phyloP scores from a whole-genome alignment of 805 yeast species.

The Schizosaccharomyces octosporus region DNA sequence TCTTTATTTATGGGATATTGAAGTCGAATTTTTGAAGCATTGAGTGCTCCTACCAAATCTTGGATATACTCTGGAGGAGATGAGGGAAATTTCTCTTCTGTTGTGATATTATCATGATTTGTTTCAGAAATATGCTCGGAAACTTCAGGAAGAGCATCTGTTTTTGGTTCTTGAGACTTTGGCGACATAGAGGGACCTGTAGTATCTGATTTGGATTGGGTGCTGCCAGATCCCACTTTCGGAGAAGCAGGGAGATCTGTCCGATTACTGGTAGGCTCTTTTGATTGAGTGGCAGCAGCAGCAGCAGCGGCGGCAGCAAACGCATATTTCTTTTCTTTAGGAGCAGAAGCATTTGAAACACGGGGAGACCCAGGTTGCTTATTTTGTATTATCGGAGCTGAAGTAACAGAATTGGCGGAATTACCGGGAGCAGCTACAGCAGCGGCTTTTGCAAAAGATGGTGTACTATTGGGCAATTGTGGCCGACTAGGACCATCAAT shows the following conservation, averaged over 20 bases:
- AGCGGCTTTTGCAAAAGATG: too few relatives aligned
- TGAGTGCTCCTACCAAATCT: not conserved
- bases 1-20: slow-evolving; percentile 3
- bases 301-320: not conserved
- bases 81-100: too few relatives aligned
- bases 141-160: not conserved
- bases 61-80: not conserved
- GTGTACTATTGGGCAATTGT: too few relatives aligned
- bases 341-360: not conserved
- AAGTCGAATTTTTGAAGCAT: not conserved
- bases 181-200: not conserved
- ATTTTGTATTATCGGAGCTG: not conserved
- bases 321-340: not conserved
- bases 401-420: too few relatives aligned
- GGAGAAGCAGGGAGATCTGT: not conserved
- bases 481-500: too few relatives aligned
- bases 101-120: too few relatives aligned
- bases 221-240: not conserved
- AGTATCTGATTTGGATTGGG: not conserved
- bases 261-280: not conserved
- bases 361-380: not conserved
- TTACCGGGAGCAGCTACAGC: too few relatives aligned
- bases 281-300: not conserved
- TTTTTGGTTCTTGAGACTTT: not conserved
- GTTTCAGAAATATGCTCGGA: too few relatives aligned